Conservation (phyloP, 176 grass and related monocot species). For the Pontederia paniculata region DNA sequence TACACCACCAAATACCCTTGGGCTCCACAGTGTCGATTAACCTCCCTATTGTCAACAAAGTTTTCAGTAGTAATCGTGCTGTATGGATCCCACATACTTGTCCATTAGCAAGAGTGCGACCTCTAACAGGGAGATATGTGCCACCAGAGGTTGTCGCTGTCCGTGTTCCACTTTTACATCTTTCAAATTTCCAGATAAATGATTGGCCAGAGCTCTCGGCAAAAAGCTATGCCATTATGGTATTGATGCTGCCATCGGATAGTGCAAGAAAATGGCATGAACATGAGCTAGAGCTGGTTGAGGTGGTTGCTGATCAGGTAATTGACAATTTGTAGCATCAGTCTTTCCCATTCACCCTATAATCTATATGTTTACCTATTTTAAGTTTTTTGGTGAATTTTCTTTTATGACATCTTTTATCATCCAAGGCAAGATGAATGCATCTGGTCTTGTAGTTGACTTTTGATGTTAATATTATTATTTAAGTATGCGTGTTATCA, state of each 20-base stretch:
- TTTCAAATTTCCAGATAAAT: constrained; percentile 87
- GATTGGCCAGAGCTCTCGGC: constrained; percentile 64
- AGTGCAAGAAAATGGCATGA: constrained; percentile 74
- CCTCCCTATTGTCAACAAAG: constrained; percentile 51
- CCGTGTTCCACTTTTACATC: constrained; percentile 63
- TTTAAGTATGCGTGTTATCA: too few relatives aligned
- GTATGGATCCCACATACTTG: constrained; percentile 48
- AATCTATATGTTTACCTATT: not conserved
- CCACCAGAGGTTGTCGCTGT: constrained; percentile 80
- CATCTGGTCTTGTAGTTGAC: too few relatives aligned
- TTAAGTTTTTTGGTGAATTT: not conserved
- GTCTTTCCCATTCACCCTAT: not conserved
- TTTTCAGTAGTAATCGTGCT: constrained; percentile 47
- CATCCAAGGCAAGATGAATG: too few relatives aligned
- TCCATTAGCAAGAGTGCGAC: constrained; percentile 45
- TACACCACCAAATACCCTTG: constrained; percentile 38
- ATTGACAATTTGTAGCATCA: not conserved
- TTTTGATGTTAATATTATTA: too few relatives aligned
- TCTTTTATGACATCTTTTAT: not conserved
- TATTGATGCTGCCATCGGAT: constrained; percentile 76
- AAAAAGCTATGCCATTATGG: constrained; percentile 84
- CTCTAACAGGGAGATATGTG: constrained; percentile 43
- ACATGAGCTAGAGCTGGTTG: constrained; percentile 86
- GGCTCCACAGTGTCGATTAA: constrained; percentile 35
- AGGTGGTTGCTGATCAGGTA: constrained; percentile 95